Percentiles rank a stretch among this genome's conserved stretches.
These are phyloP conservation scores for Conringia planisiliqua DNA, from an alignment of 345 rosid genomes.

Conservation along the genomic window DNA sequence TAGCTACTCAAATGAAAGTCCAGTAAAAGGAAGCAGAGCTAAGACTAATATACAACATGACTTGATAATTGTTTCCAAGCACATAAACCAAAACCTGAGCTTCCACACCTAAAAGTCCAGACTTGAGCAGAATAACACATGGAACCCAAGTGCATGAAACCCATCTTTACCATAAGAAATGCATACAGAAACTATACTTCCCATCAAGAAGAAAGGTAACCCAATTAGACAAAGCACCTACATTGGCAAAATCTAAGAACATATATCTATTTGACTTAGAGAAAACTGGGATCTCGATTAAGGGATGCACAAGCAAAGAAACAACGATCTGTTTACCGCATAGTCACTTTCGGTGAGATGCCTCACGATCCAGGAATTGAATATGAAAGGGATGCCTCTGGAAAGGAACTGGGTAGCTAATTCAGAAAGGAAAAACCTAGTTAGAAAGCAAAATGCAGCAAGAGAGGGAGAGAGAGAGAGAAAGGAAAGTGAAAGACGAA, in stretches of 20 bases:
- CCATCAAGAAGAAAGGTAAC: neutral
- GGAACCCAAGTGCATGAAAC: neutral
- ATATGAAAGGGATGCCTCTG: constrained; percentile 82
- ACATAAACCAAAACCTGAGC: neutral
- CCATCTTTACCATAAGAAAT: neutral
- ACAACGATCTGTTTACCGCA: constrained; percentile 48
- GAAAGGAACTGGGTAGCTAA: constrained; percentile 79
- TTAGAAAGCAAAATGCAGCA: neutral
- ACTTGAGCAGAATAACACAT: neutral
- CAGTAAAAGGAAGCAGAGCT: neutral
- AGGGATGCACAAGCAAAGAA: neutral
- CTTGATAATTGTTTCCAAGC: neutral
- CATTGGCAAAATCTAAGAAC: constrained; percentile 9
- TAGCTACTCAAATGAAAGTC: neutral
- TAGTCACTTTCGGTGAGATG: constrained; percentile 67
- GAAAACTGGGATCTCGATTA: neutral
- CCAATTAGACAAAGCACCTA: neutral
- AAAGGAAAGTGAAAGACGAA: constrained; percentile 20
- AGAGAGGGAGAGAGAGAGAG: neutral
- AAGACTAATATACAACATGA: neutral
- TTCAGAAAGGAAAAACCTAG: neutral
- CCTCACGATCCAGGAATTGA: constrained; percentile 88
- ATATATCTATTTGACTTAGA: neutral
- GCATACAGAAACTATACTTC: neutral
- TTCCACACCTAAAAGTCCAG: neutral